Conservation (phyloP, 2,329 filamentous ascomycete genomes). For the Neofusicoccum parvum region DNA sequence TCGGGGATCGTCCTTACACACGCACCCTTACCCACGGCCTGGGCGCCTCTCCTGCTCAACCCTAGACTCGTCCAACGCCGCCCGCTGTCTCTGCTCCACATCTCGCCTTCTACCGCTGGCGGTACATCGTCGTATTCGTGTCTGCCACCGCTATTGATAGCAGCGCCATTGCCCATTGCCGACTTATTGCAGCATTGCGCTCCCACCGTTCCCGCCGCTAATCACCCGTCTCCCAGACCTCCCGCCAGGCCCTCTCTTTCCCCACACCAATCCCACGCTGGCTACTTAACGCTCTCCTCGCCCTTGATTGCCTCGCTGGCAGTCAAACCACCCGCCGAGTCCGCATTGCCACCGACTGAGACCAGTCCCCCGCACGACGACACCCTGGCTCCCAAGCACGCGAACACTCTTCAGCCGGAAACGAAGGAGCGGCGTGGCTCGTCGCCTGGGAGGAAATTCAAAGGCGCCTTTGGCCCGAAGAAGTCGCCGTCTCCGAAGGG, state of each 20-base stretch:
- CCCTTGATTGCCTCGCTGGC: conserved; percentile 47
- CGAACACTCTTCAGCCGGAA: conserved; percentile 34
- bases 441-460: conserved; percentile 72
- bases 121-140: conserved; percentile 12
- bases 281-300: conserved; percentile 53
- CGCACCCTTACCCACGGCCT: conserved; percentile 19
- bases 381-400: conserved; percentile 33
- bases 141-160: conserved; percentile 9
- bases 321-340: conserved; percentile 41
- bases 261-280: conserved; percentile 52
- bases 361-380: conserved; percentile 29
- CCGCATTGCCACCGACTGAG: conserved; percentile 35
- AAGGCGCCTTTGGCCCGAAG: conserved; percentile 64
- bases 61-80: conserved; percentile 15
- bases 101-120: conserved; percentile 23
- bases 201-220: conserved; percentile 25
- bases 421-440: conserved; percentile 57
- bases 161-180: not conserved
- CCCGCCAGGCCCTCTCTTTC: conserved; percentile 44
- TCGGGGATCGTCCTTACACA: conserved; percentile 19
- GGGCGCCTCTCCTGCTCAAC: conserved; percentile 17
- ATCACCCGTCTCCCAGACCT: conserved; percentile 33
- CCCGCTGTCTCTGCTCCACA: conserved; percentile 21
- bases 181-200: not conserved
- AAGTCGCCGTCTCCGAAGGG: conserved; percentile 35